Percentiles rank a stretch among this genome's conserved stretches.
These are phyloP conservation scores for Magnusiomyces clavatus DNA, from an alignment of 1,139 yeast species.

Conservation along the genomic window DNA sequence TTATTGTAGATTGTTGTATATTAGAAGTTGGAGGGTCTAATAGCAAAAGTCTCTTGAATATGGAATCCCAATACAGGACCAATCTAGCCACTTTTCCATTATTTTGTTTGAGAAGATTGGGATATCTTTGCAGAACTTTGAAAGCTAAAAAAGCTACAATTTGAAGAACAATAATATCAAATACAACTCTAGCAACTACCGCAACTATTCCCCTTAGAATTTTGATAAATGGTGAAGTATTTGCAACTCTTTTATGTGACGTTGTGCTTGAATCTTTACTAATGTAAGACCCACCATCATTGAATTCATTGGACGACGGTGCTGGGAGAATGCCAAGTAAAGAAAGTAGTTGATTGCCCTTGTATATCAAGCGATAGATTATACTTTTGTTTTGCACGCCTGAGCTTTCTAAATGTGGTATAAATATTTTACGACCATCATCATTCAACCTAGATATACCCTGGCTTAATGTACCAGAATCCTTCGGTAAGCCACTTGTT, in stretches of 20 bases:
- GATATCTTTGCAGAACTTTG: background rate
- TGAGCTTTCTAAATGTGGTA: background rate
- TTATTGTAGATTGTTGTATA: too few relatives aligned
- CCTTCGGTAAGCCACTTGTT: too few relatives aligned
- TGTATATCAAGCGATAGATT: too few relatives aligned
- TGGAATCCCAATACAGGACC: background rate
- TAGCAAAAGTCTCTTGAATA: background rate
- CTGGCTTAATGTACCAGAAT: too few relatives aligned
- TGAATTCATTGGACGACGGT: too few relatives aligned
- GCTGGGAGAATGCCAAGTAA: too few relatives aligned
- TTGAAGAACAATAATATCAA: conserved; percentile 1
- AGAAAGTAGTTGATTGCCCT: too few relatives aligned
- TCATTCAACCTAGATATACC: background rate
- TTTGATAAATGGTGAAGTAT: background rate
- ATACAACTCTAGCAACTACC: background rate
- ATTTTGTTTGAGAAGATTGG: background rate
- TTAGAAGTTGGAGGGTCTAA: background rate
- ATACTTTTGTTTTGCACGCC: background rate
- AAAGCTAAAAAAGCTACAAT: background rate
- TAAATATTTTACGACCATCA: background rate
- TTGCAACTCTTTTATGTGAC: too few relatives aligned
- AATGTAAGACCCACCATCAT: too few relatives aligned
- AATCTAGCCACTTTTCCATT: background rate
- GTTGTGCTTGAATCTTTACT: too few relatives aligned
- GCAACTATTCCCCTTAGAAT: background rate